Conservation (phyloP, 345 rosid genomes). For the Pistacia vera region DNA sequence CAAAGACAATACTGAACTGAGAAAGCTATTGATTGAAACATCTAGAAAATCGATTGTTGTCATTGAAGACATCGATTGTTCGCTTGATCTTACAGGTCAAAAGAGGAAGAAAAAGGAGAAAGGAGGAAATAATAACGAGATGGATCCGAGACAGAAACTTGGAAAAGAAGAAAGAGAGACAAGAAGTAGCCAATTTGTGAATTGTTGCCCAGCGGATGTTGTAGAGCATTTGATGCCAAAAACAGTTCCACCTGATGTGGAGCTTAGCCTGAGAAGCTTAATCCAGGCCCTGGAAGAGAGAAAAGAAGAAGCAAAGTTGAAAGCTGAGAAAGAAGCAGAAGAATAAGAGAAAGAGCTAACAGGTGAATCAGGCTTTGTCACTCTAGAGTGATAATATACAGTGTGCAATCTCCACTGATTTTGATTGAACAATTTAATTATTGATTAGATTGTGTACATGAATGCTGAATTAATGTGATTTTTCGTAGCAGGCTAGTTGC, state of each 20-base stretch:
- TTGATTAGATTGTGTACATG: no score
- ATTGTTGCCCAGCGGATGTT: constrained; percentile 33
- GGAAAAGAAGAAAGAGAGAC: no score
- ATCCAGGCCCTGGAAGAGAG: constrained; percentile 29
- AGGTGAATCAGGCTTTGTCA: no score
- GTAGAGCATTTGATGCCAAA: constrained; percentile 48
- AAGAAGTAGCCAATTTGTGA: constrained; percentile 16
- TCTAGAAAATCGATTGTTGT: constrained; percentile 38
- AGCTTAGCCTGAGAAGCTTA: constrained; percentile 25
- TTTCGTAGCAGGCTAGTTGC: no score
- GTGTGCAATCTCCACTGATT: no score
- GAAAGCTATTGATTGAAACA: constrained; percentile 39
- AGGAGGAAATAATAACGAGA: constrained; percentile 7
- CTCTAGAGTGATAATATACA: no score
- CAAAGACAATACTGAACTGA: constrained; percentile 42
- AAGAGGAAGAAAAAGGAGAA: constrained; percentile 31
- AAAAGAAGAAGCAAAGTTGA: not conserved
- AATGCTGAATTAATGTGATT: no score
- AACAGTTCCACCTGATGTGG: not conserved
- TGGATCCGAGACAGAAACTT: constrained; percentile 13
- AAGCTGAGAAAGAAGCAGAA: no score
- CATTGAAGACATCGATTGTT: constrained; percentile 51
- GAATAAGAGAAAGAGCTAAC: no score
- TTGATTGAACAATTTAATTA: no score
- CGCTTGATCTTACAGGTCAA: constrained; percentile 40